A percentile compares a stretch with the other conserved stretches of the same genome.
Conservation (phyloP, 1,284 basidiomycete species). For the Moesziomyces sp. region DNA sequence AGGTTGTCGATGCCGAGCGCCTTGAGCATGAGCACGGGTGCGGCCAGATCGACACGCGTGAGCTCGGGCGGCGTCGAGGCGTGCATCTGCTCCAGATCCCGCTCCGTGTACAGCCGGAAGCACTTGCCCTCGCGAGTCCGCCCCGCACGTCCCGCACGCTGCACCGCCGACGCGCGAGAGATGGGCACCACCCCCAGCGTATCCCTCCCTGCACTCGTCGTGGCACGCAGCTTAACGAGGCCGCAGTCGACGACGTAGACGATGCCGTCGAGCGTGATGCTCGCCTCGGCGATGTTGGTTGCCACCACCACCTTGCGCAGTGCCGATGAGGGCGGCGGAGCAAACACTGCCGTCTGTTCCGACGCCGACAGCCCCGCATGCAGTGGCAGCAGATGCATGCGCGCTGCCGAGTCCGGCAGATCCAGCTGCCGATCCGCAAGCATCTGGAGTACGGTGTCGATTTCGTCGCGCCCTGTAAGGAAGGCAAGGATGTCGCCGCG, state of each 20-base stretch:
- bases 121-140: conserved; percentile 81
- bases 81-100: conserved; percentile 74
- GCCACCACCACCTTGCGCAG: conserved; percentile 87
- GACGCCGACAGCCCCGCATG: conserved; percentile 87
- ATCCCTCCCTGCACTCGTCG: conserved; percentile 62
- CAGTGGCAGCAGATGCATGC: conserved; percentile 77
- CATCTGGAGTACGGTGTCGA: conserved; percentile 82
- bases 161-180: conserved; percentile 67
- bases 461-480: conserved; percentile 69
- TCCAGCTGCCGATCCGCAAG: conserved; percentile 80
- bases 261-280: conserved; percentile 94
- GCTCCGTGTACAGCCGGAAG: conserved; percentile 86
- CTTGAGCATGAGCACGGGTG: conserved; percentile 90
- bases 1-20: conserved; percentile 88
- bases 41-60: conserved; percentile 84
- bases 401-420: conserved; percentile 74
- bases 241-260: conserved; percentile 95
- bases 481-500: conserved; percentile 71
- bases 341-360: conserved; percentile 87
- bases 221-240: conserved; percentile 82
- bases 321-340: conserved; percentile 77
- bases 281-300: conserved; percentile 97
- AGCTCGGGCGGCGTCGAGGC: conserved; percentile 86
- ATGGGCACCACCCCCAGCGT: conserved; percentile 62
- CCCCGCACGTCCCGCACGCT: conserved; percentile 69